A percentile compares a stretch with the other conserved stretches of the same genome.
Conservation (phyloP, 495 filamentous ascomycete species). For the Aspergillus nidulans region DNA sequence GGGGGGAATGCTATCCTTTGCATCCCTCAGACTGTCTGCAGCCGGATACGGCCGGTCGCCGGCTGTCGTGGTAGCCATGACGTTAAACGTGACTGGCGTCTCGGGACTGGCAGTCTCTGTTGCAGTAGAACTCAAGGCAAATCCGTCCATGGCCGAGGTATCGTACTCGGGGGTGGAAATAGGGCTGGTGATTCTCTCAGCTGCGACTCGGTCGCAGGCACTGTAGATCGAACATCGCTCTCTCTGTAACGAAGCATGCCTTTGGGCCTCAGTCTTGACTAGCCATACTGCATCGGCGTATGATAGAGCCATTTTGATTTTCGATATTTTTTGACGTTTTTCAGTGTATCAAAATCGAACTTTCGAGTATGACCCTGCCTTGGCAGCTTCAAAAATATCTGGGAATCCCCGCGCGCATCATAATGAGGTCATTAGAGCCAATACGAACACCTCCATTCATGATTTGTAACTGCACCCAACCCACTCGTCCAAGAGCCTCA, state of each 20-base stretch:
- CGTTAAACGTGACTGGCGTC: conserved; percentile 6
- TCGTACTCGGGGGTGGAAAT: conserved; percentile 8
- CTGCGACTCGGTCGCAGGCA: conserved; percentile 7
- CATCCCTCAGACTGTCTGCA: not conserved
- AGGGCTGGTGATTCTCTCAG: not conserved
- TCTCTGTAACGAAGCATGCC: not conserved
- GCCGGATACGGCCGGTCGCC: conserved; percentile 6
- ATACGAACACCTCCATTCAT: not conserved
- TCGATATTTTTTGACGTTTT: not conserved
- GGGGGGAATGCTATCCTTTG: not conserved
- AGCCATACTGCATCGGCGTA: not conserved
- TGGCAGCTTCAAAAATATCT: not conserved
- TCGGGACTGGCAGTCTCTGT: conserved; percentile 3
- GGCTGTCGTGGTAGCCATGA: conserved; percentile 5
- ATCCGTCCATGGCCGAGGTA: conserved; percentile 20
- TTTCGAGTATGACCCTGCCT: not conserved
- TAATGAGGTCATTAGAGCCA: not conserved
- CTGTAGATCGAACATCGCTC: conserved; percentile 14
- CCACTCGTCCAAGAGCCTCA: not conserved
- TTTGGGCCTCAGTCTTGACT: not conserved
- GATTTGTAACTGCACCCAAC: not conserved
- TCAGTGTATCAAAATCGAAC: not conserved
- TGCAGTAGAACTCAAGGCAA: conserved; percentile 10
- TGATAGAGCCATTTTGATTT: not conserved
- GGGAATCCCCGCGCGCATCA: not conserved